Conservation (phyloP, 306 rosid genomes). For the Vigna radiata region DNA sequence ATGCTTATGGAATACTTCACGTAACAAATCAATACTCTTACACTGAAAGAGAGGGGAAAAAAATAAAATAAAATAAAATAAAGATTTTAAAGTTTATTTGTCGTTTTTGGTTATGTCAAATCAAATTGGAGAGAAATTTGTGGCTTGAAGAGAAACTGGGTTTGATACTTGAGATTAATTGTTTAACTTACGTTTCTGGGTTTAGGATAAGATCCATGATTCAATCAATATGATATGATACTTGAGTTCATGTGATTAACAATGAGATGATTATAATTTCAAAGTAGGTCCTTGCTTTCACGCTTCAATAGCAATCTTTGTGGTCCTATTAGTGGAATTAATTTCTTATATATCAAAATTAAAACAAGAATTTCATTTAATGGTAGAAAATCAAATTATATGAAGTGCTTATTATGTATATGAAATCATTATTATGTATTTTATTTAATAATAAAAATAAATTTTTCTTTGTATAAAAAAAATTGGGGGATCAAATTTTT, state of each 20-base stretch:
- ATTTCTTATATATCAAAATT: no score
- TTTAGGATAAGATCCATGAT: slow-evolving; percentile 5
- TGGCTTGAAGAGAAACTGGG: neutral
- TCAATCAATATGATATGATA: neutral
- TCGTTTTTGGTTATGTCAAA: slow-evolving; percentile 1
- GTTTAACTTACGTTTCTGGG: neutral
- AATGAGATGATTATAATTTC: slow-evolving; percentile 1
- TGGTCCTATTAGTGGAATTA: no score
- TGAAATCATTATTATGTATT: no score
- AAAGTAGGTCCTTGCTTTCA: slow-evolving; percentile 21
- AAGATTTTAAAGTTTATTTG: neutral
- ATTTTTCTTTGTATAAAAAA: no score
- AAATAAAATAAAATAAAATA: neutral
- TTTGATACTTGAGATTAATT: neutral
- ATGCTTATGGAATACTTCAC: neutral
- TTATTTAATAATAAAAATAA: no score
- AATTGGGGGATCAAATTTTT: no score
- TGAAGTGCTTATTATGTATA: no score
- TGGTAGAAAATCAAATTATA: no score
- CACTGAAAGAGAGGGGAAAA: neutral
- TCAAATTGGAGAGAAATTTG: neutral
- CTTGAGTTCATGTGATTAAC: neutral
- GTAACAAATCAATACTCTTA: neutral
- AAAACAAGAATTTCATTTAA: no score
- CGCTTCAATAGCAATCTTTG: neutral